Evolutionary conservation across 2,329 filamentous ascomycete genomes (phyloP), one percentile per base, ranked within the genome.

Genomic region (Pseudogymnoascus sp.): DNA sequence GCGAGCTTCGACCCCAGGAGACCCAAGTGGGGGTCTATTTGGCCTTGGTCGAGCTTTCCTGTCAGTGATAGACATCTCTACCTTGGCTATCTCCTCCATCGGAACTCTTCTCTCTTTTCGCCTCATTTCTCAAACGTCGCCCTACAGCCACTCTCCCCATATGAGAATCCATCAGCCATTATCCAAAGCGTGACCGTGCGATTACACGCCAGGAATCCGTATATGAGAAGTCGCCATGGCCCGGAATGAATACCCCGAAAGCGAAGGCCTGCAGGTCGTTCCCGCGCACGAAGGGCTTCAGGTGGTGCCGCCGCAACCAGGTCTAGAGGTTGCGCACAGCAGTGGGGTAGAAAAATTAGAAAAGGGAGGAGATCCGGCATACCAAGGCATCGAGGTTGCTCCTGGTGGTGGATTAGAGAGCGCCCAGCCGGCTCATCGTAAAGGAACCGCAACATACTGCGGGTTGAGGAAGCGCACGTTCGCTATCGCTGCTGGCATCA

Each of bases 151-250:
- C 25, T 55, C 49, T 18, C 49, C 28, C 14, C 28, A 33, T 31
- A 55, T 55, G 49, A 55, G 5, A 55, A 18, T 12, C 49, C n/a
- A 33, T 33, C 28, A 9, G n/a, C 49, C 49, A 9, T 5, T 33
- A 33, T 55, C 25, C 25, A 55, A 55, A 14, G n/a, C 49, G 49
- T 55, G 49, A 31, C 28, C 33, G 49, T 55, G 49, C 25, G 49
- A 55, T 12, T 55, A 55, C 25, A 33, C 25, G 49, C 25, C n/a
- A 33, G 28, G n/a, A 33, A 33, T 5, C 49, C 8, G n/a, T 33
- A 33, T 55, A 55, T 55, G 49, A 55, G 28, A 55, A 55, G 49
- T 4, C 49, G n/a, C 25, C 25, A 55, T 55, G 49, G 49, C 49
- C 25, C n/a, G n/a, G 25, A 33, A 55, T 33, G n/a, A 55, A 14